Evolutionary conservation across 2,329 filamentous ascomycete species (phyloP).

Genomic region (Kalaharituber pfeilii): DNA sequence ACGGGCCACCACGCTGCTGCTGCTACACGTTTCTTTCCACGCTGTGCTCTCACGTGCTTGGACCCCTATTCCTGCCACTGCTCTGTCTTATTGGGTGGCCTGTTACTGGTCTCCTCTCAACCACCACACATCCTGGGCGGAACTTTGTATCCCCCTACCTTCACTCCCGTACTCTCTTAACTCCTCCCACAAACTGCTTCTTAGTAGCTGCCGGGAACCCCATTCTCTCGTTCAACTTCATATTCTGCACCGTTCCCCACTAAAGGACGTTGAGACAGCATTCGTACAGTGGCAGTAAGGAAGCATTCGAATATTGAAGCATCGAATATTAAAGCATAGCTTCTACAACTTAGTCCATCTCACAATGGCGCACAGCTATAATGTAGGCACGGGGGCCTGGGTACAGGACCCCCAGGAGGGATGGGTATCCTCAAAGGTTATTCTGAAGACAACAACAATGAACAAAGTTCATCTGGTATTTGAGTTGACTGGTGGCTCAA

Average conservation of each 20-base stretch:
- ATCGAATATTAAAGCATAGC: neutral
- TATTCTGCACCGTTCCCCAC: too few relatives aligned
- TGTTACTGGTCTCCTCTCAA: constrained; percentile 15
- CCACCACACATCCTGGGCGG: constrained; percentile 10
- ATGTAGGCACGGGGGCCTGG: constrained; percentile 94
- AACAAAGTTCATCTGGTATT: constrained; percentile 79
- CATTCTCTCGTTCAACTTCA: neutral
- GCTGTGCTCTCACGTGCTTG: too few relatives aligned
- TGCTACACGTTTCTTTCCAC: too few relatives aligned
- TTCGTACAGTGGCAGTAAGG: too few relatives aligned
- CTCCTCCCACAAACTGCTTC: too few relatives aligned
- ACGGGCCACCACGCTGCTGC: too few relatives aligned
- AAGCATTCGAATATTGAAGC: too few relatives aligned
- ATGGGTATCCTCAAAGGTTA: constrained; percentile 92
- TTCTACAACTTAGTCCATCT: constrained; percentile 14
- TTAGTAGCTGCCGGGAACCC: neutral
- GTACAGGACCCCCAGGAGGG: constrained; percentile 91
- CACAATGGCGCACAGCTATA: constrained; percentile 81
- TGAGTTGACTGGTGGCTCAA: constrained; percentile 42
- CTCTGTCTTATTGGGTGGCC: neutral
- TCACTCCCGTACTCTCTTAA: neutral
- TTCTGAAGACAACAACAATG: constrained; percentile 66
- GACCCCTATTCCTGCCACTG: constrained; percentile 1
- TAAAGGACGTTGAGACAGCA: too few relatives aligned
- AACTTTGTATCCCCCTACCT: neutral